phyloP scores from a whole-genome alignment of 495 filamentous ascomycete species.

The Lophium mytilinum region DNA sequence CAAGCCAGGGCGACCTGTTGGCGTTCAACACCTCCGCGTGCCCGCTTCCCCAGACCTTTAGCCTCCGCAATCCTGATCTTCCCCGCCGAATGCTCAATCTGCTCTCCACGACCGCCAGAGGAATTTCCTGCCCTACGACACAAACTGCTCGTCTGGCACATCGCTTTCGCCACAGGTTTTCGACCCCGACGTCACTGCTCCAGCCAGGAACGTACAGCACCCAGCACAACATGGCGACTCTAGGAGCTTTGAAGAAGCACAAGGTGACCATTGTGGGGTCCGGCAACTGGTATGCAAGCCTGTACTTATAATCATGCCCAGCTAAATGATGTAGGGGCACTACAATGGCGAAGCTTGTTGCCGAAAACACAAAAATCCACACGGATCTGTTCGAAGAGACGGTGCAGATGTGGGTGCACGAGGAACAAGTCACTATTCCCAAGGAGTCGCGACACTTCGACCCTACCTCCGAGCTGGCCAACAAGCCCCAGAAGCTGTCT shows the following conservation, averaged over 20 bases:
- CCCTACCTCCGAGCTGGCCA: constrained; percentile 43
- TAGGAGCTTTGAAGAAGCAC: constrained; percentile 56
- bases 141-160: neutral
- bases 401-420: constrained; percentile 96
- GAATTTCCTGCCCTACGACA: neutral
- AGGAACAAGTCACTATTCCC: constrained; percentile 74
- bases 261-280: constrained; percentile 92
- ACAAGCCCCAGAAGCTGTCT: constrained; percentile 74
- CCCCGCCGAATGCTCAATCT: neutral
- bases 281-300: constrained; percentile 76
- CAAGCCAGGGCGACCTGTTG: neutral
- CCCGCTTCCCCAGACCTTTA: neutral
- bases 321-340: constrained; percentile 57
- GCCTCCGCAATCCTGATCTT: neutral
- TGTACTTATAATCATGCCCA: neutral
- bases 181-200: neutral
- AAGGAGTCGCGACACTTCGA: constrained; percentile 42
- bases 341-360: constrained; percentile 92
- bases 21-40: neutral
- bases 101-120: neutral
- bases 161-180: neutral
- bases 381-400: constrained; percentile 72
- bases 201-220: neutral
- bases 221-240: constrained; percentile 29
- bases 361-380: constrained; percentile 77